Evolutionary conservation across 805 yeast species (phyloP).

Genomic region (Limtongia smithiae): DNA sequence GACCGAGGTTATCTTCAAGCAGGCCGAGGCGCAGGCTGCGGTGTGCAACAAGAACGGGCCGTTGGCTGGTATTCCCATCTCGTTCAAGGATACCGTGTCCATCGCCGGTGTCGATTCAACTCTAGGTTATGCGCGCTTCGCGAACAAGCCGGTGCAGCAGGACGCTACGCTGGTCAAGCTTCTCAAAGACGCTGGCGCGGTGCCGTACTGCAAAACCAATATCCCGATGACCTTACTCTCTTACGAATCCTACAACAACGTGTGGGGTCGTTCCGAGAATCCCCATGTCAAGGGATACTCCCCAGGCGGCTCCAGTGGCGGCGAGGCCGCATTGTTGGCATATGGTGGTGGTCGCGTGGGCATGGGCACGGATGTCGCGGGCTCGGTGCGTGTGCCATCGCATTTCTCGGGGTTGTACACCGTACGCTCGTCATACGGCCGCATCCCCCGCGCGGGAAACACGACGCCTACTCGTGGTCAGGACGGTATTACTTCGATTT

Average conservation of each 20-base stretch:
- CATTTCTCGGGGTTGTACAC: slow-evolving; percentile 52
- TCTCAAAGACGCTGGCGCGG: slow-evolving; percentile 47
- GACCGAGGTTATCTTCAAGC: slow-evolving; percentile 60
- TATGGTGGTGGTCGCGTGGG: slow-evolving; percentile 51
- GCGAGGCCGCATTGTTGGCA: slow-evolving; percentile 51
- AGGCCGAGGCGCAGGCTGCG: slow-evolving; percentile 62
- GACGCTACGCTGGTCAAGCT: slow-evolving; percentile 44
- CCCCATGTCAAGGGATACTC: slow-evolving; percentile 45
- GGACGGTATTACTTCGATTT: slow-evolving; percentile 46
- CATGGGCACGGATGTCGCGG: slow-evolving; percentile 55
- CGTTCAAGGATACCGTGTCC: slow-evolving; percentile 56
- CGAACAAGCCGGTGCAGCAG: slow-evolving; percentile 42
- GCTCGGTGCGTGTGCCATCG: slow-evolving; percentile 55
- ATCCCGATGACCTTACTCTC: slow-evolving; percentile 48
- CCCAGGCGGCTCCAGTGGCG: slow-evolving; percentile 57
- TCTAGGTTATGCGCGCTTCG: slow-evolving; percentile 46
- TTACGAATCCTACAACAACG: slow-evolving; percentile 44
- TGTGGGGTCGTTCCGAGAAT: slow-evolving; percentile 48
- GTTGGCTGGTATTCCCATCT: slow-evolving; percentile 62
- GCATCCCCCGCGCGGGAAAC: slow-evolving; percentile 47
- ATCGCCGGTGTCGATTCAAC: slow-evolving; percentile 52
- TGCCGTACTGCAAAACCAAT: slow-evolving; percentile 54
- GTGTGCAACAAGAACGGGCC: slow-evolving; percentile 45
- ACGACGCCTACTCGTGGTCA: slow-evolving; percentile 44
- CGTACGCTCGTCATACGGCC: slow-evolving; percentile 48